Conservation (phyloP, 768 basidiomycete species). For the Chlorophyllum brunneum region DNA sequence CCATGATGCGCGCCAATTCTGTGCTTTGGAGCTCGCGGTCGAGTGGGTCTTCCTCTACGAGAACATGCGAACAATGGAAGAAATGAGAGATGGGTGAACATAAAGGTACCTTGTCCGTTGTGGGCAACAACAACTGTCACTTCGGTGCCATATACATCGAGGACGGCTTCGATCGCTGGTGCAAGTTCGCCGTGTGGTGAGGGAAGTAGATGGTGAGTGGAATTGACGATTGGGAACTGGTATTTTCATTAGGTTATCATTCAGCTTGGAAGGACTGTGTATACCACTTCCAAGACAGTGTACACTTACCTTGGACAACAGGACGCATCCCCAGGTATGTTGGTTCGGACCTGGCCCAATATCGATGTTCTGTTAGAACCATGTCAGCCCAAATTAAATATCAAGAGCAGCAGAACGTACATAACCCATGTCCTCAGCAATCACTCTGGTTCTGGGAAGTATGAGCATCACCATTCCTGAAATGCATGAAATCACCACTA, state of each 20-base stretch:
- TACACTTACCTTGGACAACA: conserved; percentile 66
- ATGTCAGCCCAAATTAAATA: conserved; percentile 3
- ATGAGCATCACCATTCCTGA: conserved; percentile 9
- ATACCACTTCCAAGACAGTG: too few relatives aligned
- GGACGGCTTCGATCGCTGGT: conserved; percentile 82
- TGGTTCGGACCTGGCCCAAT: conserved; percentile 84
- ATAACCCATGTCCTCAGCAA: conserved; percentile 76
- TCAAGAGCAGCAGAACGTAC: conserved; percentile 38
- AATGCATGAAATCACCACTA: background rate
- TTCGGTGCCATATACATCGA: conserved; percentile 74
- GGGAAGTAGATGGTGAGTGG: conserved; percentile 82
- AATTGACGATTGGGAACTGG: conserved; percentile 85
- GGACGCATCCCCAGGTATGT: conserved; percentile 86
- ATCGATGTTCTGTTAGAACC: conserved; percentile 67
- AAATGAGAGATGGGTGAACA: background rate
- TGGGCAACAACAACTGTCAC: conserved; percentile 86
- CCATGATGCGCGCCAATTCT: conserved; percentile 79
- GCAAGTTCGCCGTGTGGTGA: conserved; percentile 86
- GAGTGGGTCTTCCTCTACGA: conserved; percentile 79
- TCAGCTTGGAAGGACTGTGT: background rate
- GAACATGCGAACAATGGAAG: background rate
- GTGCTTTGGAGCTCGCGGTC: conserved; percentile 84
- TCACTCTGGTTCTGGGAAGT: conserved; percentile 59
- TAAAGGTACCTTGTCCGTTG: conserved; percentile 75
- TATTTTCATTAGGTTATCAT: background rate